Evolutionary conservation across 2,329 filamentous ascomycete species (phyloP).

Genomic region (Penicillium sp.): DNA sequence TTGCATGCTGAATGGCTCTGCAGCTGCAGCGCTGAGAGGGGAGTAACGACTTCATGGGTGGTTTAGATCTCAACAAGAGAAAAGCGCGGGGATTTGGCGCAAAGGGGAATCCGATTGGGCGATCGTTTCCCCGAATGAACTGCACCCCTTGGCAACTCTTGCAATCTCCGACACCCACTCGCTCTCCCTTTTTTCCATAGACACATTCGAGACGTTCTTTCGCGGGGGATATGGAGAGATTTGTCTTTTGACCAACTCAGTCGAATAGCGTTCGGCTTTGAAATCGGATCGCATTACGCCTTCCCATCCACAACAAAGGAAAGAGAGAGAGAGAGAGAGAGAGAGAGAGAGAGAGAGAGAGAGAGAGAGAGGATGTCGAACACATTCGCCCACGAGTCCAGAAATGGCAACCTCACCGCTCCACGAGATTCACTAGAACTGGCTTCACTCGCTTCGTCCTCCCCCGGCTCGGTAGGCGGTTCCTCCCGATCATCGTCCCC

Average conservation of each 20-base stretch:
- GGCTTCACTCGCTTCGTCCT: slow-evolving; percentile 87
- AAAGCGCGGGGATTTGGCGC: slow-evolving; percentile 17
- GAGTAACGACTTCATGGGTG: slow-evolving; percentile 18
- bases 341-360: neutral
- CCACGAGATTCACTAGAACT: slow-evolving; percentile 93
- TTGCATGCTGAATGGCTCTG: slow-evolving; percentile 9
- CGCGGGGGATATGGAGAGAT: slow-evolving; percentile 12
- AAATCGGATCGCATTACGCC: neutral
- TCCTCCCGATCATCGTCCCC: slow-evolving; percentile 71
- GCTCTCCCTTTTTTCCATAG: neutral
- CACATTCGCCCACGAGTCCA: slow-evolving; percentile 31
- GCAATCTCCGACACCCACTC: neutral
- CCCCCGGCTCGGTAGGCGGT: slow-evolving; percentile 62
- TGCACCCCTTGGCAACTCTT: slow-evolving; percentile 16
- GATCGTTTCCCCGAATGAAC: slow-evolving; percentile 17
- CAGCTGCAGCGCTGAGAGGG: slow-evolving; percentile 11
- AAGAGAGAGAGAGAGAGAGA: neutral
- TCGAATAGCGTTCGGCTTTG: slow-evolving; percentile 2
- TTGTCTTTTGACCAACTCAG: slow-evolving; percentile 1
- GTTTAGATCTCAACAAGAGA: neutral
- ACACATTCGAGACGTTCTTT: neutral
- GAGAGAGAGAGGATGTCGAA: slow-evolving; percentile 30
- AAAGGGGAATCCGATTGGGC: slow-evolving; percentile 22
- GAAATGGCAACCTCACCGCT: slow-evolving; percentile 34
- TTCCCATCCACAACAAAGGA: slow-evolving; percentile 4